These are phyloP conservation scores for Lentinula novae-zelandiae DNA, from an alignment of 1,284 basidiomycete species.

Conservation along the genomic window DNA sequence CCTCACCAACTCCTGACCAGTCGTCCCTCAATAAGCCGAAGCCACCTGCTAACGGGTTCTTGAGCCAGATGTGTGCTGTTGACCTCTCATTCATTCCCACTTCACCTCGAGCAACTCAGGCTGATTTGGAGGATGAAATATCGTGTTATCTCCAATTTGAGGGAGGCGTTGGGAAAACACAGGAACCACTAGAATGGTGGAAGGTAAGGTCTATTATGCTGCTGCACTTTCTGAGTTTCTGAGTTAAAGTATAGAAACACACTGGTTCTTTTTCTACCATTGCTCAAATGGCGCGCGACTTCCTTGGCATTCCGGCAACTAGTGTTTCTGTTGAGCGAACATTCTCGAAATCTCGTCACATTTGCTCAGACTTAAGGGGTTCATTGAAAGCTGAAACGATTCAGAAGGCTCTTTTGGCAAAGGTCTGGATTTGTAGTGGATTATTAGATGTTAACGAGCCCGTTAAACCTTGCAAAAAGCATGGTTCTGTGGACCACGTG, in stretches of 20 bases:
- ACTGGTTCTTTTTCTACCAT: constrained; percentile 21
- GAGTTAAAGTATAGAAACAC: constrained; percentile 12
- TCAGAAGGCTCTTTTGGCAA: constrained; percentile 22
- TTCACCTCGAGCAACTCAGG: not conserved
- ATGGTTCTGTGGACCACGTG: not conserved
- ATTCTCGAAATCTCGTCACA: constrained; percentile 29
- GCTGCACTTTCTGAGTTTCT: not conserved
- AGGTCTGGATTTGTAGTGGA: constrained; percentile 25
- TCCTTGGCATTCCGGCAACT: constrained; percentile 24
- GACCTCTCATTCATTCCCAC: not conserved
- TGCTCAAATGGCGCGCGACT: constrained; percentile 25
- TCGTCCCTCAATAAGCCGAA: not conserved
- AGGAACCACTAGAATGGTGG: constrained; percentile 16
- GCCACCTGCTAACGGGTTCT: not conserved
- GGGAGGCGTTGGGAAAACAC: constrained; percentile 2
- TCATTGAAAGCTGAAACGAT: constrained; percentile 28
- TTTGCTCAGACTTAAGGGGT: constrained; percentile 25
- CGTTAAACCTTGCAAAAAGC: not conserved
- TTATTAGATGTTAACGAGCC: constrained; percentile 17
- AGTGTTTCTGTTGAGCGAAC: constrained; percentile 28
- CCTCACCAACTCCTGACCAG: not conserved
- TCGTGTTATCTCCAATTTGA: not conserved
- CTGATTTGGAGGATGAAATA: not conserved
- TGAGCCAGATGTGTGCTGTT: not conserved
- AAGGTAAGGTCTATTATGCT: constrained; percentile 11